Evolutionary conservation across 2,329 filamentous ascomycete genomes (phyloP).

Genomic region (Pseudocercospora pini-densiflorae): DNA sequence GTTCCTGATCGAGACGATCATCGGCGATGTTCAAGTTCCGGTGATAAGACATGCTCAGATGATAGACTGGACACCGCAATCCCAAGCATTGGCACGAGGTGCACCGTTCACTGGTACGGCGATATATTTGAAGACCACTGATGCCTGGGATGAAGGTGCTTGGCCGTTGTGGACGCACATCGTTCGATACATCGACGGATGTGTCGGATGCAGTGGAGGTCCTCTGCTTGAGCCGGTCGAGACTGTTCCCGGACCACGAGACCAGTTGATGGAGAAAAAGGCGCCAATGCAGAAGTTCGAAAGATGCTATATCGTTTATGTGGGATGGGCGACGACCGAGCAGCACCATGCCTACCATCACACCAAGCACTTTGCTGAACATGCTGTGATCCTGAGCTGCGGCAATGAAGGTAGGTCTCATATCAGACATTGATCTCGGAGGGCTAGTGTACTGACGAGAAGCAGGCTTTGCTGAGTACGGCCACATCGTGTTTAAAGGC

Average conservation of each 20-base stretch:
- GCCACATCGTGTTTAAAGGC: constrained; percentile 6
- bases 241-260: constrained; percentile 13
- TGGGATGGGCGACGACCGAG: constrained; percentile 19
- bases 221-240: constrained; percentile 15
- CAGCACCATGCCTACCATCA: constrained; percentile 22
- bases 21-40: not conserved
- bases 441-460: not conserved
- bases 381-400: constrained; percentile 18
- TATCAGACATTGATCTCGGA: not conserved
- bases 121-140: constrained; percentile 18
- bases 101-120: constrained; percentile 22
- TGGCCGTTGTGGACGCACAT: constrained; percentile 26
- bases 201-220: constrained; percentile 20
- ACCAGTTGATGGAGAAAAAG: not conserved
- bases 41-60: constrained; percentile 15
- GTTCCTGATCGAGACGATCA: constrained; percentile 3
- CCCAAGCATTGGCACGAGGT: constrained; percentile 18
- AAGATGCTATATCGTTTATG: constrained; percentile 18
- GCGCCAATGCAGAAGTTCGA: constrained; percentile 9
- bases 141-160: constrained; percentile 20
- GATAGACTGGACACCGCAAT: constrained; percentile 17
- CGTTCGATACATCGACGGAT: constrained; percentile 19
- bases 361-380: constrained; percentile 20
- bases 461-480: constrained; percentile 1
- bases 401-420: constrained; percentile 19